These are phyloP conservation scores for Strombidium stylifer DNA, from an alignment of 73 alveolate genomes.

Conservation along the genomic window DNA sequence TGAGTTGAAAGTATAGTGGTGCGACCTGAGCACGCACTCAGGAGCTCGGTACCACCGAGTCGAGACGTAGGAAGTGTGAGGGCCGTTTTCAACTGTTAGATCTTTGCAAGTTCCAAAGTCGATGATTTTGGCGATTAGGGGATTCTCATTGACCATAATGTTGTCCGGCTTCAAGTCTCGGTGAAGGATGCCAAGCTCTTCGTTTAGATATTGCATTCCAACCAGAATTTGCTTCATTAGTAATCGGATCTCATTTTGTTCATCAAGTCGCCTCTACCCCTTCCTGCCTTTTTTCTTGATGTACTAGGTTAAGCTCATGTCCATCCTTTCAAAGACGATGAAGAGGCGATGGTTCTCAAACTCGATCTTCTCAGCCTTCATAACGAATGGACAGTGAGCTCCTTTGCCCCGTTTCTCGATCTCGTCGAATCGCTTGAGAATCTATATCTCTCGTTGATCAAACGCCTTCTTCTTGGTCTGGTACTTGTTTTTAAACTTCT, in stretches of 20 bases:
- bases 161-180: conserved; percentile 91
- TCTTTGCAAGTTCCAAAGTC: conserved; percentile 80
- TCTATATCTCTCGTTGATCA: conserved; percentile 3
- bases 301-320: conserved; percentile 7
- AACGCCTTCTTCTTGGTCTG: conserved; percentile 6
- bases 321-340: conserved; percentile 17
- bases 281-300: not conserved
- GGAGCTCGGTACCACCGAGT: conserved; percentile 91
- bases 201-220: conserved; percentile 79
- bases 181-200: conserved; percentile 66
- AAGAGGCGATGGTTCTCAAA: not conserved
- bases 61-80: conserved; percentile 77
- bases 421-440: not conserved
- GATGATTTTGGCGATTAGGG: conserved; percentile 57
- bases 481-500: conserved; percentile 48
- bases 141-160: conserved; percentile 31
- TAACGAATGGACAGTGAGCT: not conserved
- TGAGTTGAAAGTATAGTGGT: conserved; percentile 52
- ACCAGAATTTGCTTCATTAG: conserved; percentile 66
- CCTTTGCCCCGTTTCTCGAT: too few relatives aligned
- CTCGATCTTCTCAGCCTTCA: not conserved
- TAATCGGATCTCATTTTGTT: conserved; percentile 61
- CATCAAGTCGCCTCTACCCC: conserved; percentile 1
- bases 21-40: conserved; percentile 67
- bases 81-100: conserved; percentile 30